Base-by-base conservation (phyloP, 108 stramenopile species). In the Skeletonema marinoi region DNA sequence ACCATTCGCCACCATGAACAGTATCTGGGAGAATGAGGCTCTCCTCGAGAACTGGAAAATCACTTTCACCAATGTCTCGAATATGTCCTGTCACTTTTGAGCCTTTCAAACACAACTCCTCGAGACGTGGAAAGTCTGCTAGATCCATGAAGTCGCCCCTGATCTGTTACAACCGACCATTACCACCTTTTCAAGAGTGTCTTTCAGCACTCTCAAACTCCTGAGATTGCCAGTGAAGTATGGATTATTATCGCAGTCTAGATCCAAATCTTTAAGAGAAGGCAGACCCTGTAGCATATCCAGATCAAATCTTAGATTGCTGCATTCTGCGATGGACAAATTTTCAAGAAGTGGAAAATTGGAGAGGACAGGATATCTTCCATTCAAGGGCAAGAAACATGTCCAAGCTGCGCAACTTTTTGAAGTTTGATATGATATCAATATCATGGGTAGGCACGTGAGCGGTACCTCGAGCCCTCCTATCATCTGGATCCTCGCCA, bases 101-200 rank as follows among this genome's bases (percentile, higher is more conserved):
- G 11, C 11, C 4, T 1, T 6, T 3, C 56, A 68, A 14, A 54
- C 51, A 4, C 48, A 68, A 68, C 46, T n/a, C 41, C 14, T 29
- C 51, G n/a, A 68, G 48, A 46, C 50, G 48, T 12, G 66, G 66
- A 68, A 68, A 68, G 66, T 68, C 66, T 5, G 66, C 42, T 5
- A 68, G 66, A 68, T 68, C 66, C 66, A 68, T 62, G 14, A 62
- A 32, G 60, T 62, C 12, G 3, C 60, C 60, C 60, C 19, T 14
- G 4, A 62, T 21, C 2, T 17, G 4, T 1, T 11, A 21, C 60
- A 35, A 0, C 0, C 0, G 0, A 1, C 19, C 3, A 62, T 36
- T 1, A 3, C 0, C 25, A 62, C 32, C 12, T n/a, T 17, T 3
- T 14, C 32, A 13, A 62, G 60, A 14, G 60, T 62, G 17, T 36